Evolutionary conservation across 148 eudicot genomes (phyloP).

Genomic region (Rhododendron griersonianum): DNA sequence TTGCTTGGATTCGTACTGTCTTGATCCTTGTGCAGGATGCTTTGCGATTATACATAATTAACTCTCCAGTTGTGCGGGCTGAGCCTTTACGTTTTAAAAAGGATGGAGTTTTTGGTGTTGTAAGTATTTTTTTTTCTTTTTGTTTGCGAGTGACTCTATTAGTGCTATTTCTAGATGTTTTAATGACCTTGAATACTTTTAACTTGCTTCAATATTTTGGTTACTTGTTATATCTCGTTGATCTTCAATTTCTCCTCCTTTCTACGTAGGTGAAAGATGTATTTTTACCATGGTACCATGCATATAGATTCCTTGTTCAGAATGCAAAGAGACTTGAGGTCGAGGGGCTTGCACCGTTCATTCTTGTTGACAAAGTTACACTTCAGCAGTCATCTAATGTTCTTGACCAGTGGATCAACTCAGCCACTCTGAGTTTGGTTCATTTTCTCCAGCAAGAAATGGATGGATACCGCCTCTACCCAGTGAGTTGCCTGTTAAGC

Average conservation of each 20-base stretch:
- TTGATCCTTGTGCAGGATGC: slow-evolving; percentile 55
- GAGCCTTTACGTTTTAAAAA: slow-evolving; percentile 89
- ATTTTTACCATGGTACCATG: slow-evolving; percentile 99
- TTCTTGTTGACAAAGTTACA: slow-evolving; percentile 52
- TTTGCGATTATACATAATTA: slow-evolving; percentile 78
- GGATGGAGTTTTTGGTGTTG: slow-evolving; percentile 93
- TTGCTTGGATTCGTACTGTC: not conserved
- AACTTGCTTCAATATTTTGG: not conserved
- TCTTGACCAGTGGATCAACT: slow-evolving; percentile 98
- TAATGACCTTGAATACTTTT: not conserved
- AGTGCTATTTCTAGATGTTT: not conserved
- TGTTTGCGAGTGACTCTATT: not conserved
- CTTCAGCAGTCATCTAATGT: slow-evolving; percentile 76
- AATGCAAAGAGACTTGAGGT: slow-evolving; percentile 91
- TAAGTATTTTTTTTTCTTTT: slow-evolving; percentile 23
- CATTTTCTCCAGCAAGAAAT: slow-evolving; percentile 92
- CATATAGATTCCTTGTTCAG: slow-evolving; percentile 94
- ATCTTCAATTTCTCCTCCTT: slow-evolving; percentile 2
- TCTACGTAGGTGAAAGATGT: slow-evolving; percentile 78
- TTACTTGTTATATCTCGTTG: slow-evolving; percentile 6
- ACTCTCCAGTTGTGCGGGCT: slow-evolving; percentile 98
- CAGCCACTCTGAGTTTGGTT: slow-evolving; percentile 89
- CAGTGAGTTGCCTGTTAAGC: slow-evolving; percentile 37
- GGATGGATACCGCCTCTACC: slow-evolving; percentile 90
- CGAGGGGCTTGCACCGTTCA: slow-evolving; percentile 71